These are phyloP conservation scores for Camelina neglecta DNA, from an alignment of 345 rosid genomes.

Conservation along the genomic window DNA sequence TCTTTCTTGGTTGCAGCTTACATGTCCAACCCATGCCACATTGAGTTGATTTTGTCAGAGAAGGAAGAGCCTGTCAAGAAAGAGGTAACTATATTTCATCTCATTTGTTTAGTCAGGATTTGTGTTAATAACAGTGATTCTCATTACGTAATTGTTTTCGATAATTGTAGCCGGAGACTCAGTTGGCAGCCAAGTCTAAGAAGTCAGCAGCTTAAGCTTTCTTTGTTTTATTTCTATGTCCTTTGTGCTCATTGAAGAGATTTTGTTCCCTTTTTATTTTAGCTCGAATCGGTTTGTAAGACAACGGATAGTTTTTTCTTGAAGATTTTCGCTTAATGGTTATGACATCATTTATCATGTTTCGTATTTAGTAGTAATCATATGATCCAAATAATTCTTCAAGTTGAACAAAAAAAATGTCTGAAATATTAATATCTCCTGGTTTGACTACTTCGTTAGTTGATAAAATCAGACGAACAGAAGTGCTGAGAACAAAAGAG, in stretches of 20 bases:
- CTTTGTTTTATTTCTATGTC: background rate
- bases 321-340: background rate
- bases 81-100: slow-evolving; percentile 60
- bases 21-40: slow-evolving; percentile 98
- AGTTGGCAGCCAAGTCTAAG: slow-evolving; percentile 80
- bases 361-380: background rate
- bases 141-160: background rate
- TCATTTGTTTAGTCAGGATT: background rate
- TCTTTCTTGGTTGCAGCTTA: slow-evolving; percentile 58
- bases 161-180: slow-evolving; percentile 75
- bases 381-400: background rate
- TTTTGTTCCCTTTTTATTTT: slow-evolving; percentile 25
- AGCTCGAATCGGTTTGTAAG: slow-evolving; percentile 14
- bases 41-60: slow-evolving; percentile 85
- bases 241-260: slow-evolving; percentile 31
- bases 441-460: too few relatives aligned
- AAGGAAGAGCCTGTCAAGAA: slow-evolving; percentile 94
- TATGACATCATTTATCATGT: background rate
- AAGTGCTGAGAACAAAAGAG: background rate
- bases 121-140: background rate
- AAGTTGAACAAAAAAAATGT: too few relatives aligned
- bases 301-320: slow-evolving; percentile 20
- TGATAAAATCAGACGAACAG: background rate
- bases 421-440: background rate
- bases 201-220: slow-evolving; percentile 51